These are phyloP conservation scores for Candida silvicultrix DNA, from an alignment of 805 yeast genomes.

Conservation along the genomic window DNA sequence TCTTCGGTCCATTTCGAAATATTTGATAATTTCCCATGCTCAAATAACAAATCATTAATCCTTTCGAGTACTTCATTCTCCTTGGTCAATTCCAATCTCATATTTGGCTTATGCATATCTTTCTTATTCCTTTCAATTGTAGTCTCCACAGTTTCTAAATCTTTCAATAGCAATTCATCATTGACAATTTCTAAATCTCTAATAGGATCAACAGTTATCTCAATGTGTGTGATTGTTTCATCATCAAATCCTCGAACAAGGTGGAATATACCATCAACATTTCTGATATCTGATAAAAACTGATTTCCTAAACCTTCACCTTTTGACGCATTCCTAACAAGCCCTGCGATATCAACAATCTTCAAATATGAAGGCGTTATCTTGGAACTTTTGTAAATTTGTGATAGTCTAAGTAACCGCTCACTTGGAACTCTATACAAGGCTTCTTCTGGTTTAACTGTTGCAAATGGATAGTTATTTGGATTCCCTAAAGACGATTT, in stretches of 20 bases:
- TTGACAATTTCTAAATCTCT: slow-evolving; percentile 70
- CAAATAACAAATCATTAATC: slow-evolving; percentile 46
- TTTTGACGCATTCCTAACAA: slow-evolving; percentile 74
- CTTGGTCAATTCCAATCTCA: slow-evolving; percentile 38
- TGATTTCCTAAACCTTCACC: slow-evolving; percentile 85
- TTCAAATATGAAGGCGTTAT: slow-evolving; percentile 65
- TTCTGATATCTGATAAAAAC: slow-evolving; percentile 69
- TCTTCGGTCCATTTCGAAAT: slow-evolving; percentile 52
- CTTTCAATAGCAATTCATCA: slow-evolving; percentile 73
- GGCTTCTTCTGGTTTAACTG: slow-evolving; percentile 75
- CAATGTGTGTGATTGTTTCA: slow-evolving; percentile 72
- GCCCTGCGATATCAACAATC: slow-evolving; percentile 76
- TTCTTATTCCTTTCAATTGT: slow-evolving; percentile 46
- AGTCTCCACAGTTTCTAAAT: slow-evolving; percentile 61
- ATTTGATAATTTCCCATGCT: slow-evolving; percentile 58
- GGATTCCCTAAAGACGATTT: slow-evolving; percentile 65
- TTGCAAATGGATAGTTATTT: slow-evolving; percentile 78
- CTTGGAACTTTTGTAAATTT: slow-evolving; percentile 53
- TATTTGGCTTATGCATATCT: slow-evolving; percentile 35
- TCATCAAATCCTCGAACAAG: slow-evolving; percentile 72
- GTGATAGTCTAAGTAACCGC: slow-evolving; percentile 48
- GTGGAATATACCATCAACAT: slow-evolving; percentile 78
- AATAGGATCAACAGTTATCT: slow-evolving; percentile 64
- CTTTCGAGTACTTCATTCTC: slow-evolving; percentile 32
- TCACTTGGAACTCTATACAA: slow-evolving; percentile 64